A percentile compares a stretch with the other conserved stretches of the same genome.
phyloP scores from a whole-genome alignment of 2,329 filamentous ascomycete genomes.

The Knoxdaviesia proteae region DNA sequence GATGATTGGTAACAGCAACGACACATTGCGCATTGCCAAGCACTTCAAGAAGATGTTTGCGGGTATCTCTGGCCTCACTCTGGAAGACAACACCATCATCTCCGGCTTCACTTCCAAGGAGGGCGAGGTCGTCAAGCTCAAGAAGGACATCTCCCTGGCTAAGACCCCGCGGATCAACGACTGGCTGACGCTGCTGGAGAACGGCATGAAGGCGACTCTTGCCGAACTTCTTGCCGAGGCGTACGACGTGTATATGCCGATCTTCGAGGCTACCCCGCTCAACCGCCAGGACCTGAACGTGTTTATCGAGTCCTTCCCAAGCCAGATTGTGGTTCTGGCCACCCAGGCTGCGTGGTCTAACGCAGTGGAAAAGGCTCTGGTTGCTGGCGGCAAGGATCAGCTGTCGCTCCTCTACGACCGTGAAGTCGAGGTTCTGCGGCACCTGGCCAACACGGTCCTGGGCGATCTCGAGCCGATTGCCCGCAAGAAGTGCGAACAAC shows the following conservation, averaged over 20 bases:
- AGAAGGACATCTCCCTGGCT: conserved; percentile 75
- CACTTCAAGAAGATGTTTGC: conserved; percentile 99
- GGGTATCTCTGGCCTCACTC: conserved; percentile 70
- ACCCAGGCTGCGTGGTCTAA: conserved; percentile 90
- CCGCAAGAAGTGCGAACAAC: conserved; percentile 91
- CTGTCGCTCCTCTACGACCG: conserved; percentile 54
- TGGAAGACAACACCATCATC: conserved; percentile 79
- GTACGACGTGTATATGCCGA: conserved; percentile 56
- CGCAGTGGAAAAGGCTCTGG: conserved; percentile 58
- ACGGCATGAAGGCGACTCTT: conserved; percentile 81
- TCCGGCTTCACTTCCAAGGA: conserved; percentile 90
- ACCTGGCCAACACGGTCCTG: conserved; percentile 75
- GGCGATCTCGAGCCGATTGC: conserved; percentile 72
- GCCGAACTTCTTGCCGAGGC: conserved; percentile 81
- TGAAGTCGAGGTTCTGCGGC: conserved; percentile 64
- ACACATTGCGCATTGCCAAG: conserved; percentile 87
- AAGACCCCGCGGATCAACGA: conserved; percentile 97
- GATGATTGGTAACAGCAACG: conserved; percentile 98
- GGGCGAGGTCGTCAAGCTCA: conserved; percentile 69
- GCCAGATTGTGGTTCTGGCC: conserved; percentile 85
- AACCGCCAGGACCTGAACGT: conserved; percentile 48
- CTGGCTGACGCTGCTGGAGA: conserved; percentile 86
- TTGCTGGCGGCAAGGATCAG: conserved; percentile 48
- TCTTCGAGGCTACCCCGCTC: conserved; percentile 53
- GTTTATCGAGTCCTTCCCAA: conserved; percentile 74